Base-by-base conservation (phyloP, 2,329 filamentous ascomycete species). In the Xylaria sp. region DNA sequence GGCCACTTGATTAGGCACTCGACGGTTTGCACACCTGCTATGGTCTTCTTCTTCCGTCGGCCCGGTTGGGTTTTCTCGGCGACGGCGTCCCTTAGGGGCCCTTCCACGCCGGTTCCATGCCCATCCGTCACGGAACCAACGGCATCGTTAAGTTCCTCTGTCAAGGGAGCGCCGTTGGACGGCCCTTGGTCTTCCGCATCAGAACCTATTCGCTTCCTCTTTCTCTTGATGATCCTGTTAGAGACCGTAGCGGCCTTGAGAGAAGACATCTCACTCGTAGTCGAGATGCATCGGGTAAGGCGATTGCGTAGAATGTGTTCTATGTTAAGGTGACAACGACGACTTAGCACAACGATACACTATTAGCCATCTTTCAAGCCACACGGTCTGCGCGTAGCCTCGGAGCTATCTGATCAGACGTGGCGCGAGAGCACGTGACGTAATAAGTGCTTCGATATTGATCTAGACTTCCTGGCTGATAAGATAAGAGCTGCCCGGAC, bases 1-100 rank as follows among this genome's bases (percentile, higher is more conserved):
- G 93, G 93, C 93, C 94, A 97, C 49, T 79, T 77, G 27, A 80
- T 76, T 23, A 72, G 62, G 57, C 78, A 79, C 8, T 73, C 66
- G n/a, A 73, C 67, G 9, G 62, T 38, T 11, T 62, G 11, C 21
- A 59, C 67, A n/a, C 49, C 49, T 27, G 53, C 21, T 23, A 48
- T 62, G 27, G 29, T 47, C 64, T 64, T 73, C 60, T 70, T 67
- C 41, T 64, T 64, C 31, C 58, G 67, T 9, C 44, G 58, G 23
- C 47, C 23, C 31, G 64, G 44, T 1, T 31, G 13, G 25, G n/a
- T n/a, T 6, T 66, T 64, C 31, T 17, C 57, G 15, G 54, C 25
- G 9, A n/a, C 37, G 8, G 23, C 44, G 8, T 46, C 56, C 38
- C 56, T 41, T 23, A 40, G 8, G 9, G 6, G 4, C 17, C 59